Evolutionary conservation across 2,329 filamentous ascomycete genomes (phyloP).

Genomic region (Botrytis aclada): DNA sequence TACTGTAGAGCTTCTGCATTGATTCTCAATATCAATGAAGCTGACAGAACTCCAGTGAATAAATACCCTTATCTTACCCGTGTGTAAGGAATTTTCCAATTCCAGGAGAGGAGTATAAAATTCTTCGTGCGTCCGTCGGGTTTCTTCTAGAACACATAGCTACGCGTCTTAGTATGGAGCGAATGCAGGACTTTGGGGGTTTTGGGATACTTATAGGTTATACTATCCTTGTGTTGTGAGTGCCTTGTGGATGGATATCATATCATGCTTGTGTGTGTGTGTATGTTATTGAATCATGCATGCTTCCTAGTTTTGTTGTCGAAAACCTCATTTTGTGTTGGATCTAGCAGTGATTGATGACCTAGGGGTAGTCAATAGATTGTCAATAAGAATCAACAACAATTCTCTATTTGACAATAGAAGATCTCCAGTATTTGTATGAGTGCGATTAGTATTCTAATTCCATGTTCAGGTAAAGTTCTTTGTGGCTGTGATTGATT

Average conservation of each 20-base stretch:
- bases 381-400: not conserved
- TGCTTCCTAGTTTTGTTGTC: not conserved
- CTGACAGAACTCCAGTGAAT: not conserved
- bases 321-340: not conserved
- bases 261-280: not conserved
- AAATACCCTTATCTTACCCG: not conserved
- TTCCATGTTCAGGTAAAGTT: not conserved
- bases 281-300: not conserved
- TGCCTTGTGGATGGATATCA: not conserved
- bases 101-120: not conserved
- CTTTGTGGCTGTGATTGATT: not conserved
- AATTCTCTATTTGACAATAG: not conserved
- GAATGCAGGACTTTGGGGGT: not conserved
- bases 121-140: not conserved
- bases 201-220: not conserved
- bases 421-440: not conserved
- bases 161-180: not conserved
- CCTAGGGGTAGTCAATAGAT: not conserved
- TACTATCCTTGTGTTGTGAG: no score
- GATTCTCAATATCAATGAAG: not conserved
- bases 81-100: rapidly evolving
- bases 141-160: not conserved
- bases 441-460: not conserved
- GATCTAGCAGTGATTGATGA: not conserved
- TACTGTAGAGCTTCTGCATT: rapidly evolving